These are phyloP conservation scores for Phellinidium pouzarii DNA, from an alignment of 1,284 basidiomycete genomes.

Conservation along the genomic window DNA sequence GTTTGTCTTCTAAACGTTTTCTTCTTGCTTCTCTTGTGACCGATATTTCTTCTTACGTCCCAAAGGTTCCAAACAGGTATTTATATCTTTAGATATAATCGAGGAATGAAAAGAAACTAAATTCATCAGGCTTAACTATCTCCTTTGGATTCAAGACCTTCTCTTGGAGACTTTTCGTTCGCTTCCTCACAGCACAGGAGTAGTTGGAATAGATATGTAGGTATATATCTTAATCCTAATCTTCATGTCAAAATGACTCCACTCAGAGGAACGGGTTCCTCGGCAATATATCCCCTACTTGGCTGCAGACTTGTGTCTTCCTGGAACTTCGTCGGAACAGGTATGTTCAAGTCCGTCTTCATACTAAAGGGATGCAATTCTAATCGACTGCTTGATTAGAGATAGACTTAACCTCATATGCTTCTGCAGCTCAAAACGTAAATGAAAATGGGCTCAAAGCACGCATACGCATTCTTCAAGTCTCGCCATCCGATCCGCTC, in stretches of 20 bases:
- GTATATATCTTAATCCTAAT: slow-evolving; percentile 20
- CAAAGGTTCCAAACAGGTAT: slow-evolving; percentile 53
- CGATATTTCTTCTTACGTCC: slow-evolving; percentile 34
- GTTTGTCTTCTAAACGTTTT: slow-evolving; percentile 43
- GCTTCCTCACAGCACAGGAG: neutral
- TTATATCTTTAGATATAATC: too few relatives aligned
- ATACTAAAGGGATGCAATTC: too few relatives aligned
- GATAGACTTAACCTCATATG: slow-evolving; percentile 55
- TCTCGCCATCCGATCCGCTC: slow-evolving; percentile 37
- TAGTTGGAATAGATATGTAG: slow-evolving; percentile 40
- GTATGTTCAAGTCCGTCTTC: too few relatives aligned
- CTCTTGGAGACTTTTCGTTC: slow-evolving; percentile 22
- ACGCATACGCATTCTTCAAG: slow-evolving; percentile 43
- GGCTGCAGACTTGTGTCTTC: slow-evolving; percentile 47
- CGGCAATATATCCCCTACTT: slow-evolving; percentile 85
- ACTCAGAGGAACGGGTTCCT: slow-evolving; percentile 84
- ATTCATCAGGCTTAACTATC: slow-evolving; percentile 52
- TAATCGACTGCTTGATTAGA: slow-evolving; percentile 49
- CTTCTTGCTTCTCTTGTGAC: neutral
- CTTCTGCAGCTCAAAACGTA: slow-evolving; percentile 50
- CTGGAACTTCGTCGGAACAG: slow-evolving; percentile 67
- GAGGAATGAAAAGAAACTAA: neutral
- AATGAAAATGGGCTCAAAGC: slow-evolving; percentile 43
- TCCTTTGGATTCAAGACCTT: slow-evolving; percentile 68
- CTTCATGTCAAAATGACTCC: slow-evolving; percentile 26